These are phyloP conservation scores for Scleroderma bovista DNA, from an alignment of 768 basidiomycete genomes.

Conservation along the genomic window DNA sequence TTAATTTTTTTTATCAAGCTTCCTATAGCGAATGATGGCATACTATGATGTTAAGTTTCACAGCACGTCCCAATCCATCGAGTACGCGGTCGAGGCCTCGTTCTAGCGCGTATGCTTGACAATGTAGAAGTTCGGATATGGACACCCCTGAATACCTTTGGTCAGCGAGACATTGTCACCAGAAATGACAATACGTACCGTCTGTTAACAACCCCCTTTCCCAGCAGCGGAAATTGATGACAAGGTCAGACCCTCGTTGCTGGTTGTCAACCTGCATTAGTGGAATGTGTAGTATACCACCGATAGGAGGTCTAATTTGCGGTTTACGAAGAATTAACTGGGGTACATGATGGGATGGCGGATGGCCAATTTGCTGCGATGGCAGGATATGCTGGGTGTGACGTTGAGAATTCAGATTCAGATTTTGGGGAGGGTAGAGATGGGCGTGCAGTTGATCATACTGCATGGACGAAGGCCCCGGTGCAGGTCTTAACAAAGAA, in stretches of 20 bases:
- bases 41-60: constrained; percentile 21
- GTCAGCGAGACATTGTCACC: not conserved
- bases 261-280: constrained; percentile 19
- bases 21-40: not conserved
- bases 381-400: not conserved
- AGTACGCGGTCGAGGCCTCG: constrained; percentile 15
- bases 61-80: constrained; percentile 13
- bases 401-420: not conserved
- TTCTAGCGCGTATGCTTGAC: constrained; percentile 16
- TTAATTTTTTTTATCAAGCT: not conserved
- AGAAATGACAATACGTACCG: constrained; percentile 7
- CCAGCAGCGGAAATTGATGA: constrained; percentile 19
- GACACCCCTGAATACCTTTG: constrained; percentile 12
- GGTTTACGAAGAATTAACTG: constrained; percentile 14
- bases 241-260: constrained; percentile 11
- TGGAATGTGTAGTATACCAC: constrained; percentile 17
- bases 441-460: not conserved
- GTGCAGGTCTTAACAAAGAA: not conserved
- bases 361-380: not conserved
- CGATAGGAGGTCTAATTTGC: constrained; percentile 13
- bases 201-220: constrained; percentile 16
- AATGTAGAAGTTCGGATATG: constrained; percentile 20
- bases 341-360: not conserved
- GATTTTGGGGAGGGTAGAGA: not conserved
- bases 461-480: not conserved